Percentiles rank a stretch among this genome's conserved stretches.
Evolutionary conservation across 2,329 filamentous ascomycete genomes (phyloP).

Genomic region (Colletotrichum tanaceti): DNA sequence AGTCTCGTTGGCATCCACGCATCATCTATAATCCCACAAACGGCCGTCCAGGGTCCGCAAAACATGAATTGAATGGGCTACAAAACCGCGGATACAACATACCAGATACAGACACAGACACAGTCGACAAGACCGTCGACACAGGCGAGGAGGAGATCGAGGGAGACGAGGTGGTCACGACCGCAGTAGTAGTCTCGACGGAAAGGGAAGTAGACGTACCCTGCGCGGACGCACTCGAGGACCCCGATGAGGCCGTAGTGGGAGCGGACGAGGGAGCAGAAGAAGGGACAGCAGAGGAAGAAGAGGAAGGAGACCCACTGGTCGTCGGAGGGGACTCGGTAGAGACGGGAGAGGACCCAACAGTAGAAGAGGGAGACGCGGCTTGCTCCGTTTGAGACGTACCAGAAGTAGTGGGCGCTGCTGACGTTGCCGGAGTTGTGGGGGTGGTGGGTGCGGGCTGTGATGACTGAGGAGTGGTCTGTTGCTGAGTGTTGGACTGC

Average conservation of each 20-base stretch:
- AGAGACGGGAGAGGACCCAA: constrained; percentile 46
- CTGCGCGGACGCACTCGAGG: constrained; percentile 40
- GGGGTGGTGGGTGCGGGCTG: constrained; percentile 38
- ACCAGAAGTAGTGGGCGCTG: constrained; percentile 48
- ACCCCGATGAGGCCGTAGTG: constrained; percentile 38
- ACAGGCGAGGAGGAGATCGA: constrained; percentile 28
- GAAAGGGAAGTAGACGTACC: constrained; percentile 43
- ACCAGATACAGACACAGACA: constrained; percentile 35
- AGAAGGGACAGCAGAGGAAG: constrained; percentile 45
- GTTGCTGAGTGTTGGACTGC: constrained; percentile 34
- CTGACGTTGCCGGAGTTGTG: constrained; percentile 45
- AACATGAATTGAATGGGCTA: constrained; percentile 26
- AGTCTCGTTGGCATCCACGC: background rate
- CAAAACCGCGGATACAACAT: constrained; percentile 37
- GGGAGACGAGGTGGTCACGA: constrained; percentile 39
- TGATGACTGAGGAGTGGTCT: constrained; percentile 31
- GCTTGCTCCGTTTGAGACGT: constrained; percentile 41
- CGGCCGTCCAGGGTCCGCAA: constrained; percentile 17
- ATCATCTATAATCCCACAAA: constrained; percentile 1
- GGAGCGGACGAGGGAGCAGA: constrained; percentile 45
- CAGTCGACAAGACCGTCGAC: background rate
- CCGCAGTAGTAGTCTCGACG: constrained; percentile 39
- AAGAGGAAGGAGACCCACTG: constrained; percentile 42
- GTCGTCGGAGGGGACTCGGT: constrained; percentile 39
- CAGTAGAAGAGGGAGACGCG: constrained; percentile 45